phyloP scores from a whole-genome alignment of 495 filamentous ascomycete genomes.

The Cenococcum geophilum region DNA sequence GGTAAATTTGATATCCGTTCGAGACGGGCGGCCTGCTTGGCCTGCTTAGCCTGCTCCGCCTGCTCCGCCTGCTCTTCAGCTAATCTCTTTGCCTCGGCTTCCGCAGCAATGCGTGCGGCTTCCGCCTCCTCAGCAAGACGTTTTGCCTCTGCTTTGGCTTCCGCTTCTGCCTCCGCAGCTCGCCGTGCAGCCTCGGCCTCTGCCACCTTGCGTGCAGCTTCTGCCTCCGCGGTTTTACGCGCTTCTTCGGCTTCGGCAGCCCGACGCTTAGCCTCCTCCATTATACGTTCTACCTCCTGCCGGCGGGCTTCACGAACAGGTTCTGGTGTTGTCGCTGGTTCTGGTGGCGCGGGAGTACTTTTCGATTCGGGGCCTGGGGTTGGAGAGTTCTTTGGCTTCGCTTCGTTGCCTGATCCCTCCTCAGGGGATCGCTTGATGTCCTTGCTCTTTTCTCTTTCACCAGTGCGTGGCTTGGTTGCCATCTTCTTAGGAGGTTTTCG shows the following conservation, averaged over 20 bases:
- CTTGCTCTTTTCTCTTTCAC: slow-evolving; percentile 14
- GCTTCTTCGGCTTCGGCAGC: slow-evolving; percentile 11
- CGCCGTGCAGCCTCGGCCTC: slow-evolving; percentile 19
- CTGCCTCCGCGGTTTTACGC: slow-evolving; percentile 20
- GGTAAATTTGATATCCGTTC: slow-evolving; percentile 28
- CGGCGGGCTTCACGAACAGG: slow-evolving; percentile 18
- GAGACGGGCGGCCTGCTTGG: slow-evolving; percentile 21
- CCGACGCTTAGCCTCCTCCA: slow-evolving; percentile 8
- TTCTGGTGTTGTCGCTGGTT: slow-evolving; percentile 21
- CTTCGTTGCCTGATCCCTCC: slow-evolving; percentile 18
- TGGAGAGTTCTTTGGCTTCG: slow-evolving; percentile 21
- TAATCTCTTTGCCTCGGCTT: slow-evolving; percentile 18
- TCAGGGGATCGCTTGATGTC: slow-evolving; percentile 14
- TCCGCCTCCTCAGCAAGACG: slow-evolving; percentile 26
- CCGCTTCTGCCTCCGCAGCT: slow-evolving; percentile 26
- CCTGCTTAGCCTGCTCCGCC: slow-evolving; percentile 13
- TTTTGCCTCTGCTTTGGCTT: slow-evolving; percentile 27
- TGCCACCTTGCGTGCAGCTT: slow-evolving; percentile 1
- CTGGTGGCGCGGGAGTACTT: slow-evolving; percentile 20
- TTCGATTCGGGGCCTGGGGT: slow-evolving; percentile 19
- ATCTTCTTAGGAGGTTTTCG: slow-evolving; percentile 13
- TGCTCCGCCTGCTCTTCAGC: slow-evolving; percentile 24
- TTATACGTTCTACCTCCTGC: slow-evolving; percentile 21
- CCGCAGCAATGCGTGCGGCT: slow-evolving; percentile 22
- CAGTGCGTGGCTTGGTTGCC: slow-evolving; percentile 5